Conservation (phyloP, 2,329 filamentous ascomycete species). For the Aureobasidium subglaciale region DNA sequence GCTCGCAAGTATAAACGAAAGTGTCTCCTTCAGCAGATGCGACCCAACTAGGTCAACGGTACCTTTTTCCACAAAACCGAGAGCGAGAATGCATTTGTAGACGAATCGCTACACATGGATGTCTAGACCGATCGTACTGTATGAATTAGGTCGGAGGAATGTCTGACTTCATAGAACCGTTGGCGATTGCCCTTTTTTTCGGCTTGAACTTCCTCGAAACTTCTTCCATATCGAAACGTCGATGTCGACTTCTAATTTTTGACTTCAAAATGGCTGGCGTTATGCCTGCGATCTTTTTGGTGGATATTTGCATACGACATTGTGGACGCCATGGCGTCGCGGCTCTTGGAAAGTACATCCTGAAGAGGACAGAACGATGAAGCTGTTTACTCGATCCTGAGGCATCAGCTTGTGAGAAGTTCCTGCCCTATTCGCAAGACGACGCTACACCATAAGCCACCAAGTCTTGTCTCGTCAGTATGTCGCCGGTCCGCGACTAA, state of each 20-base stretch:
- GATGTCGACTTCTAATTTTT: neutral
- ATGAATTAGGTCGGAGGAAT: neutral
- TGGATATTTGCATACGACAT: neutral
- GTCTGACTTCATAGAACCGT: conserved; percentile 4
- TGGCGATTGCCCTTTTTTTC: neutral
- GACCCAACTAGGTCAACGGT: neutral
- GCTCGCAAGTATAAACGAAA: neutral
- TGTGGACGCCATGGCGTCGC: neutral
- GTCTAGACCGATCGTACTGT: neutral
- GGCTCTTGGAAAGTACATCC: neutral
- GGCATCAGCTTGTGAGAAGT: neutral
- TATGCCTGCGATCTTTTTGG: neutral
- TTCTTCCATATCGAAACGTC: conserved; percentile 14
- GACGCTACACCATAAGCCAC: neutral
- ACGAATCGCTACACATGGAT: neutral
- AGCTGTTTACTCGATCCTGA: neutral
- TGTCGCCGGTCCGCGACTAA: too few relatives aligned
- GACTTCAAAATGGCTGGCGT: neutral
- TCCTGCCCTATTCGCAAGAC: neutral
- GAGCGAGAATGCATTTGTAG: neutral
- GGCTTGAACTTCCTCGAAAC: neutral
- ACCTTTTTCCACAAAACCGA: neutral
- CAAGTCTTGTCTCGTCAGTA: neutral
- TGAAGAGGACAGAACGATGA: neutral
- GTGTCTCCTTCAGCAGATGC: neutral